These are phyloP conservation scores for Argentina anserina DNA, from an alignment of 306 rosid species.

Conservation along the genomic window DNA sequence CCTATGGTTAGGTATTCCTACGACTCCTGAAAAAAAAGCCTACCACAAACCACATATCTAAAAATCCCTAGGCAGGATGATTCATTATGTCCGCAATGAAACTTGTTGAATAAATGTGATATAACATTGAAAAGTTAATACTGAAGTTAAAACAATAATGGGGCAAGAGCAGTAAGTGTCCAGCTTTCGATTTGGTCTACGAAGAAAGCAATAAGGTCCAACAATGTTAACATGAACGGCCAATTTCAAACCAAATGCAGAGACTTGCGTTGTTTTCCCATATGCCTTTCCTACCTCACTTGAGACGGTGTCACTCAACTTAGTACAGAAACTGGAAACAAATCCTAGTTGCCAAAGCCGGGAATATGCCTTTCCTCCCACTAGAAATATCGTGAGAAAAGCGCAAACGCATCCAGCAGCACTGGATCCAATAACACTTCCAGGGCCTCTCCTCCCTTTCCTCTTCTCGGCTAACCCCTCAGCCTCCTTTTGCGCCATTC, in stretches of 20 bases:
- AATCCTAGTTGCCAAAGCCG: conserved; percentile 87
- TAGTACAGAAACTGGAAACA: conserved; percentile 96
- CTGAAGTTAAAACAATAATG: not conserved
- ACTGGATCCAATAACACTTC: conserved; percentile 96
- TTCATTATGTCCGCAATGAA: not conserved
- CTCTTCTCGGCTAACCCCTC: conserved; percentile 95
- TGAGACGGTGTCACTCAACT: conserved; percentile 92
- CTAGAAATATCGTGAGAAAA: conserved; percentile 55
- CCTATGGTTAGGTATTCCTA: no score
- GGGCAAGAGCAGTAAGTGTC: not conserved
- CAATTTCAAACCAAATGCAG: conserved; percentile 3
- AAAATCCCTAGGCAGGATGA: not conserved
- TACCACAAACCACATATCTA: not conserved
- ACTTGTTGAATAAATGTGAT: not conserved
- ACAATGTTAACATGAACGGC: not conserved
- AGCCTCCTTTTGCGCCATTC: conserved; percentile 84
- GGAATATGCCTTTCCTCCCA: conserved; percentile 62
- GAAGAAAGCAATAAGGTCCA: not conserved
- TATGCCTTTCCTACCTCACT: conserved; percentile 99
- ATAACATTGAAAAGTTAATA: not conserved
- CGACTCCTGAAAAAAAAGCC: not conserved
- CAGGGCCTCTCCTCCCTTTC: conserved; percentile 93
- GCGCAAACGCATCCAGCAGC: conserved; percentile 95
- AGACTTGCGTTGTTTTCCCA: conserved; percentile 84
- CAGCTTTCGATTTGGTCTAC: not conserved